Conservation (phyloP, 164 flowering plant genomes). For the Platanus orientalis region DNA sequence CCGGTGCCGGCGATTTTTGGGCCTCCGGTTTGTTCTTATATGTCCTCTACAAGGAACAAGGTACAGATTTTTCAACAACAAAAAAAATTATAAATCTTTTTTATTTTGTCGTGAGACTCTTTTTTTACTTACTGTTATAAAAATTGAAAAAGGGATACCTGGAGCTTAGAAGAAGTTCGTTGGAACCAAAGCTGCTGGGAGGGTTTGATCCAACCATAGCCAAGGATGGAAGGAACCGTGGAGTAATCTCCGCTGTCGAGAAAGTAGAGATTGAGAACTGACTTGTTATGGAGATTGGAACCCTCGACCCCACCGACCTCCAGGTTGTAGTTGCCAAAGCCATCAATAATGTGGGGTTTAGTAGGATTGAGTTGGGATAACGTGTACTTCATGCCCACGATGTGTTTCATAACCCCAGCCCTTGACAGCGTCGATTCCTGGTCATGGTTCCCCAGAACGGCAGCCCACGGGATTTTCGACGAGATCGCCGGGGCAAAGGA, state of each 20-base stretch:
- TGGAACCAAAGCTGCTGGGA: slow-evolving; percentile 92
- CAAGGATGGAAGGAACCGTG: slow-evolving; percentile 56
- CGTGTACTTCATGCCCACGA: slow-evolving; percentile 56
- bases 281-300: slow-evolving; percentile 60
- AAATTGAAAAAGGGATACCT: too few relatives aligned
- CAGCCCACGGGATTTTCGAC: slow-evolving; percentile 86
- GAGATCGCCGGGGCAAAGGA: slow-evolving; percentile 72
- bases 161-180: slow-evolving; percentile 59
- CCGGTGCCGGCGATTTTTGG: slow-evolving; percentile 71
- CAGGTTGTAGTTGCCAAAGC: slow-evolving; percentile 89
- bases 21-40: slow-evolving; percentile 48
- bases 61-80: too few relatives aligned
- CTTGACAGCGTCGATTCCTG: slow-evolving; percentile 75
- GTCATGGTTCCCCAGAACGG: slow-evolving; percentile 93
- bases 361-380: slow-evolving; percentile 60
- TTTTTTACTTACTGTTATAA: too few relatives aligned
- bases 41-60: slow-evolving; percentile 40
- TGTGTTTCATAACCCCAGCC: slow-evolving; percentile 79
- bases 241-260: slow-evolving; percentile 98
- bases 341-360: slow-evolving; percentile 54
- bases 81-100: not conserved
- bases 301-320: slow-evolving; percentile 70
- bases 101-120: too few relatives aligned
- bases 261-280: slow-evolving; percentile 78
- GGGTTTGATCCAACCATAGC: slow-evolving; percentile 92